phyloP scores from a whole-genome alignment of 139 green algal genomes.

The Desmodesmus armatus region DNA sequence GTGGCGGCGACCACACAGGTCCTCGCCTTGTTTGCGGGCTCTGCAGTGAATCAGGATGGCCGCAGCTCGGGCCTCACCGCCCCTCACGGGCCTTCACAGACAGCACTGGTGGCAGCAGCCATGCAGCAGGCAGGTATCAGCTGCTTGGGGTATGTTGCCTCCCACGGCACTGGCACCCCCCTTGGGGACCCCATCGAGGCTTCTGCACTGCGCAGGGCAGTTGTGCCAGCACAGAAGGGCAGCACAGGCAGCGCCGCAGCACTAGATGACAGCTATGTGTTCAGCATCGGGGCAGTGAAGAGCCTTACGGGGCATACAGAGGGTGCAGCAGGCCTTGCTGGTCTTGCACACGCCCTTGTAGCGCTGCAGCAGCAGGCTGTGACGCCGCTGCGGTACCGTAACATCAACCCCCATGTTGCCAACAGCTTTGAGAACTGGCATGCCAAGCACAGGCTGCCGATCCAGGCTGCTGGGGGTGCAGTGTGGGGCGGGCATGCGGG shows the following conservation, averaged over 20 bases:
- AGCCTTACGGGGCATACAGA: conserved; percentile 79
- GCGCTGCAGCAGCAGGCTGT: conserved; percentile 53
- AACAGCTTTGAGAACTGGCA: conserved; percentile 42
- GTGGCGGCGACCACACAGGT: background rate
- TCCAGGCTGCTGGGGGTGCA: conserved; percentile 50
- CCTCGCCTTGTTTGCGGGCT: conserved; percentile 67
- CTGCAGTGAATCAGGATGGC: conserved; percentile 92
- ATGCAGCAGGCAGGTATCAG: conserved; percentile 50
- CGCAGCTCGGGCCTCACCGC: conserved; percentile 87
- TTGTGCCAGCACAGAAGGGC: conserved; percentile 48
- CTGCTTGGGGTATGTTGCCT: conserved; percentile 49
- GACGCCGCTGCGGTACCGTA: conserved; percentile 70
- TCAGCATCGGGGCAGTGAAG: conserved; percentile 79
- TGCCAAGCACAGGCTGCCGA: conserved; percentile 56
- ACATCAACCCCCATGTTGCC: conserved; percentile 81
- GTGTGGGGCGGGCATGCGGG: conserved; percentile 46
- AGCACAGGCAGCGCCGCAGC: background rate
- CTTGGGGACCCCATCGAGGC: conserved; percentile 89
- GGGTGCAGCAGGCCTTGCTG: conserved; percentile 82
- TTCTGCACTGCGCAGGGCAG: conserved; percentile 73
- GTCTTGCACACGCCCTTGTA: conserved; percentile 70
- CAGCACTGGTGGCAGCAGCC: conserved; percentile 66
- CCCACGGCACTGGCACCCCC: conserved; percentile 79
- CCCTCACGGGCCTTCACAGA: conserved; percentile 83
- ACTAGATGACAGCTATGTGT: conserved; percentile 28